Conservation (phyloP, 2,329 filamentous ascomycete genomes). For the Hortaea werneckii region DNA sequence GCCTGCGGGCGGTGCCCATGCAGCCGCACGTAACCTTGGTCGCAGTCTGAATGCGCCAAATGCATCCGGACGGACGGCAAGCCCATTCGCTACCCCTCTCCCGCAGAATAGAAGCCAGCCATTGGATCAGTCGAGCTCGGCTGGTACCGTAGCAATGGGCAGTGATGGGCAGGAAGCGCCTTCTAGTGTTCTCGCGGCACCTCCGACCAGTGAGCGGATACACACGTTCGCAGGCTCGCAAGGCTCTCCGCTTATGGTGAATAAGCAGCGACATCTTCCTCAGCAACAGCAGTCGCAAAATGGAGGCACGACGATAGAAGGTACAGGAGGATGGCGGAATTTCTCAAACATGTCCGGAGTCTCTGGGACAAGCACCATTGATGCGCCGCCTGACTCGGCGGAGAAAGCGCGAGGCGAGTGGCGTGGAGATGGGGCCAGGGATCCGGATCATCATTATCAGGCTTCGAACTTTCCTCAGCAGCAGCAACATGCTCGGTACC, state of each 20-base stretch:
- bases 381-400: conserved; percentile 17
- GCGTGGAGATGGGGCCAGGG: not conserved
- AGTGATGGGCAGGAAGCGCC: conserved; percentile 21
- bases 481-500: conserved; percentile 12
- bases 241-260: conserved; percentile 17
- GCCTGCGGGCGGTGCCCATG: conserved; percentile 3
- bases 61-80: conserved; percentile 3
- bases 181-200: conserved; percentile 20
- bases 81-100: conserved; percentile 23
- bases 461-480: too few relatives aligned
- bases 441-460: conserved; percentile 2
- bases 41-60: conserved; percentile 5
- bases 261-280: conserved; percentile 12
- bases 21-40: conserved; percentile 13
- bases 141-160: conserved; percentile 14
- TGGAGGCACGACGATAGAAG: conserved; percentile 7
- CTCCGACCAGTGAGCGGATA: conserved; percentile 16
- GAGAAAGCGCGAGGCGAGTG: not conserved
- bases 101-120: conserved; percentile 14
- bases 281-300: conserved; percentile 4
- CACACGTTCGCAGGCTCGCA: conserved; percentile 1
- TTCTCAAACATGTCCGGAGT: conserved; percentile 30
- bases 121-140: conserved; percentile 14
- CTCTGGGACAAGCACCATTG: conserved; percentile 31
- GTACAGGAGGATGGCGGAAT: conserved; percentile 22